Evolutionary conservation across 495 filamentous ascomycete species (phyloP), one percentile per base, ranked within the genome.

Genomic region (Aspergillus sparsus): DNA sequence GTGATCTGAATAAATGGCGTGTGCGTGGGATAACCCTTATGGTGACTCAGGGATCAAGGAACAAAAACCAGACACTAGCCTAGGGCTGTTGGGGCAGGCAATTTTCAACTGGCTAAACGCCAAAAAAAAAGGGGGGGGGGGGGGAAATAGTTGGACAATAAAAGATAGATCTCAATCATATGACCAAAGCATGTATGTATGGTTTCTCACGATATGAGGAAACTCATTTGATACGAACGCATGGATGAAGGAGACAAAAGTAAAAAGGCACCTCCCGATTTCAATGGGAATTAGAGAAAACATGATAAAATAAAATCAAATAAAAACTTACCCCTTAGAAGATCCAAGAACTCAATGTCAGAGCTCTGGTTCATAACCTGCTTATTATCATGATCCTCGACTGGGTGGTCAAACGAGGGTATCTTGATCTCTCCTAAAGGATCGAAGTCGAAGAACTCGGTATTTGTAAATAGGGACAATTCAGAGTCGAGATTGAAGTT

Each of bases 371-470:
- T 34, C 11, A 58, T 36, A 56, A 64, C 67, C 18, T 64, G 67
- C 44, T 67, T 63, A 51, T 64, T 61, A 21, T 58, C 45, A 10
- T 57, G 61, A 49, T 69, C 70, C 12, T 73, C 71, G 16, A 77
- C 72, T 39, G 71, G 63, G 0, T 66, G 53, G 27, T 75, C 69
- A 58, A 76, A 80, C 5, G 66, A 49, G 32, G 78, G 77, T 47
- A 79, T 62, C 46, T 66, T 64, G 50, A 78, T 65, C 53, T 77
- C 75, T 46, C 75, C 75, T 34, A 80, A 78, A 49, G 81, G 72
- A 68, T 97, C 93, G 70, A 91, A 93, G 73, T 97, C 92, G 73
- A 90, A 90, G 80, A 97, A 98, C 58, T 94, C 87, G 50, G 90
- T 85, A 74, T 97, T 97, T 59, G 92, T 95, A 82, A 97, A 96